Percentiles rank a stretch among this genome's conserved stretches.
phyloP scores from a whole-genome alignment of 768 basidiomycete genomes.

The Astraeus odoratus region DNA sequence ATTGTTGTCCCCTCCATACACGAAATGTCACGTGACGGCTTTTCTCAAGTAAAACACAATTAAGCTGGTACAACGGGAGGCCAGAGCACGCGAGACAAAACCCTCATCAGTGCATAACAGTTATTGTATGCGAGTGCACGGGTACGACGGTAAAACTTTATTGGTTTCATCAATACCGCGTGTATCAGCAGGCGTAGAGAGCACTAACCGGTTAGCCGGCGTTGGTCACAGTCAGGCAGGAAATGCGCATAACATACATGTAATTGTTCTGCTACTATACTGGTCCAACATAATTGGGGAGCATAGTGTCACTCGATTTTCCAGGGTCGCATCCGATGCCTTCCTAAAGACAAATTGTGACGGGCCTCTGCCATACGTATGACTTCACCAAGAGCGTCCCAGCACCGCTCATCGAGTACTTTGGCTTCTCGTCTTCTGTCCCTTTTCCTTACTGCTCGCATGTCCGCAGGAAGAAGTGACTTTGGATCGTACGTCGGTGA shows the following conservation, averaged over 20 bases:
- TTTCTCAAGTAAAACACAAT: constrained; percentile 17
- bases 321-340: constrained; percentile 29
- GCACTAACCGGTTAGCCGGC: not conserved
- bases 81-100: not conserved
- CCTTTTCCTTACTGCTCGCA: constrained; percentile 9
- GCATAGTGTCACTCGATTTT: constrained; percentile 2
- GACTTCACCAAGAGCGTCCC: constrained; percentile 46
- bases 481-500: constrained; percentile 17
- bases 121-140: constrained; percentile 9
- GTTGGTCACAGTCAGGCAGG: not conserved
- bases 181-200: not conserved
- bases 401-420: constrained; percentile 31
- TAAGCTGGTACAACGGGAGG: constrained; percentile 1
- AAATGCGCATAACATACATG: not conserved
- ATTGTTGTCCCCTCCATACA: constrained; percentile 13
- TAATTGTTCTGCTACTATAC: not conserved
- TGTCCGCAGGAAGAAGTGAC: constrained; percentile 6
- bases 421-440: constrained; percentile 18
- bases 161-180: not conserved
- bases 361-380: constrained; percentile 55
- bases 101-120: not conserved
- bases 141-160: not conserved
- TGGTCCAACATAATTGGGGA: not conserved
- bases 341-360: constrained; percentile 44
- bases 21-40: constrained; percentile 17